Conservation (phyloP, 2,329 filamentous ascomycete genomes). For the Paradendryphiella salina region DNA sequence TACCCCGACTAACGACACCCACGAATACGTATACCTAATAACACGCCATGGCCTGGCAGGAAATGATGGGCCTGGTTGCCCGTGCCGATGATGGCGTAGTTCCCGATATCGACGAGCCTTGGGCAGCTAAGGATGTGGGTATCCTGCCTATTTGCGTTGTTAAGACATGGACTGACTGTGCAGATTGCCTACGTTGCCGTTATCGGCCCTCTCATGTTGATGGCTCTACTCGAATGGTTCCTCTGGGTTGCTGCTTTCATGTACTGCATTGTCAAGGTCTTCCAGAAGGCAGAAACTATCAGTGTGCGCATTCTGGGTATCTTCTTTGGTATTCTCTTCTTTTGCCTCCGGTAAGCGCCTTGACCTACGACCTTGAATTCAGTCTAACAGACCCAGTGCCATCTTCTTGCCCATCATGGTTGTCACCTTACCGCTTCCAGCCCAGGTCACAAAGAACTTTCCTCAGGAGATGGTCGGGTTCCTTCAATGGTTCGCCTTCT, state of each 20-base stretch:
- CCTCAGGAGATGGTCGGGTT: constrained; percentile 68
- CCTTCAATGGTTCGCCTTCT: constrained; percentile 95
- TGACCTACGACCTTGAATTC: not conserved
- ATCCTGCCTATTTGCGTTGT: not conserved
- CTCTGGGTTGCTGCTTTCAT: constrained; percentile 92
- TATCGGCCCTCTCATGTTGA: constrained; percentile 78
- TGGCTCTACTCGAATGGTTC: constrained; percentile 88
- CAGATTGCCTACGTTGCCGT: constrained; percentile 86
- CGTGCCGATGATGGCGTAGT: constrained; percentile 32
- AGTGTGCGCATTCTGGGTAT: constrained; percentile 78
- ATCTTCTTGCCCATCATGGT: constrained; percentile 94
- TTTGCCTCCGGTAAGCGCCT: constrained; percentile 67
- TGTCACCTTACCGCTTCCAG: constrained; percentile 82
- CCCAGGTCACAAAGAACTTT: constrained; percentile 70
- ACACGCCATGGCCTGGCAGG: constrained; percentile 28
- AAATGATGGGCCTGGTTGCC: constrained; percentile 32
- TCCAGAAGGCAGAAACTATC: constrained; percentile 85
- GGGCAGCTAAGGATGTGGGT: constrained; percentile 49
- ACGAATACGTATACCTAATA: constrained; percentile 25
- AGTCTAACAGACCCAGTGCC: constrained; percentile 55
- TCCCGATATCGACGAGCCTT: constrained; percentile 43
- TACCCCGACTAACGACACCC: constrained; percentile 20
- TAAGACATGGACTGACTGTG: constrained; percentile 17
- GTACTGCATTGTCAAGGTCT: constrained; percentile 89
- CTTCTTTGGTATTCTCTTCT: constrained; percentile 73